A percentile compares a stretch with the other conserved stretches of the same genome.
Conservation (phyloP, 495 filamentous ascomycete species). For the Aspergillus steynii region DNA sequence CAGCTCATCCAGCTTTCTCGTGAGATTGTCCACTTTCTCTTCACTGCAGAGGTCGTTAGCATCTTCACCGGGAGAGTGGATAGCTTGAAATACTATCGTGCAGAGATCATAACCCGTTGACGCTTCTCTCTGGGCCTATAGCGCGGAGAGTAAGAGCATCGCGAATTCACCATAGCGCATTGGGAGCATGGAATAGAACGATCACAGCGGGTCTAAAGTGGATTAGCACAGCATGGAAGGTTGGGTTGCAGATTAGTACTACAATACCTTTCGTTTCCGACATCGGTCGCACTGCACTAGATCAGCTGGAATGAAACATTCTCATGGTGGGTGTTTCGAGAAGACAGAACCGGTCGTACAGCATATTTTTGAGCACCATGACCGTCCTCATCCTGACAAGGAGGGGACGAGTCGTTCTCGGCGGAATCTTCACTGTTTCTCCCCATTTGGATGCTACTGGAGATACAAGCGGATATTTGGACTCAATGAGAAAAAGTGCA, state of each 20-base stretch:
- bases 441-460: background rate
- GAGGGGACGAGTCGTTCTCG: background rate
- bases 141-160: conserved; percentile 6
- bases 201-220: conserved; percentile 5
- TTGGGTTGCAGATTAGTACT: too few species aligned
- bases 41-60: background rate
- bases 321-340: background rate
- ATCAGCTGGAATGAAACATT: background rate
- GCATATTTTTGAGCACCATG: background rate
- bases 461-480: too few species aligned
- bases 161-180: conserved; percentile 6
- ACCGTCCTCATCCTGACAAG: background rate
- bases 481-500: too few species aligned
- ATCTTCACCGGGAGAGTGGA: background rate
- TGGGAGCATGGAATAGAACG: conserved; percentile 13
- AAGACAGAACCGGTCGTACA: background rate
- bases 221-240: background rate
- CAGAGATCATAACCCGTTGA: conserved; percentile 15
- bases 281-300: conserved; percentile 8
- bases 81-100: conserved; percentile 4
- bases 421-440: background rate
- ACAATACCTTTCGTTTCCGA: conserved; percentile 12
- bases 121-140: conserved; percentile 10
- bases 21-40: conserved; percentile 7
- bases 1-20: conserved; percentile 14